Percentiles rank a stretch among this genome's conserved stretches.
These are phyloP conservation scores for Nothophaeocryptopus gaeumannii DNA, from an alignment of 2,329 filamentous ascomycete genomes.

Conservation along the genomic window DNA sequence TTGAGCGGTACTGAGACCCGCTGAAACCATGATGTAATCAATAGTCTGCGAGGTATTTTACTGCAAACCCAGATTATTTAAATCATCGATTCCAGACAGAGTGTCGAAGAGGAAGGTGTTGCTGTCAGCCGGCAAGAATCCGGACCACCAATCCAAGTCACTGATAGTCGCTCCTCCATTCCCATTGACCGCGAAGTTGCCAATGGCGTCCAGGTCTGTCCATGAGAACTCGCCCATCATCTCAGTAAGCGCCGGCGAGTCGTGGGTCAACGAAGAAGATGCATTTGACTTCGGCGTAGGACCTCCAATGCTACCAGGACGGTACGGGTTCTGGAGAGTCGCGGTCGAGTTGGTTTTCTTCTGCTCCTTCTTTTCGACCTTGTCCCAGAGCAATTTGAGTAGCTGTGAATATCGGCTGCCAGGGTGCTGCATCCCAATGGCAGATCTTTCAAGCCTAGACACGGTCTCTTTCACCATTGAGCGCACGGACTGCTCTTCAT, in stretches of 20 bases:
- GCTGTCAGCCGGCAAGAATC: constrained; percentile 37
- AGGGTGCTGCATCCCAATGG: constrained; percentile 46
- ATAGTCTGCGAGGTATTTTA: constrained; percentile 3
- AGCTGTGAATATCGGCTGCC: constrained; percentile 48
- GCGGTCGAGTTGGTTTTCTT: constrained; percentile 24
- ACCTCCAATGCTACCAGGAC: constrained; percentile 39
- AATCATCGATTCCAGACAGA: constrained; percentile 33
- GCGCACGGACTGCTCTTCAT: constrained; percentile 48
- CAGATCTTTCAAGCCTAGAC: constrained; percentile 43
- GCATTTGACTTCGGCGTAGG: constrained; percentile 32
- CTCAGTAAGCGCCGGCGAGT: constrained; percentile 44
- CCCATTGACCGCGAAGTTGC: constrained; percentile 48
- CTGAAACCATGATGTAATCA: too few species aligned
- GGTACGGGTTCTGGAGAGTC: constrained; percentile 38
- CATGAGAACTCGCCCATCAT: constrained; percentile 50
- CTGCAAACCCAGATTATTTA: constrained; percentile 30
- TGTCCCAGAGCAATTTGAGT: constrained; percentile 48
- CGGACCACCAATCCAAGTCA: constrained; percentile 38
- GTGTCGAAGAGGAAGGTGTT: constrained; percentile 36
- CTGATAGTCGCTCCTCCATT: constrained; percentile 30
- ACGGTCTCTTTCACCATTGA: constrained; percentile 49
- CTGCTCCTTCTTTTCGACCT: constrained; percentile 39
- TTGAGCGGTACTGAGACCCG: too few species aligned
- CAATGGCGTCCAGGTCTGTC: constrained; percentile 49
- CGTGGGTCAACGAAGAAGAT: constrained; percentile 26